These are phyloP conservation scores for Leccinum sublutescens DNA, from an alignment of 768 basidiomycete species.

Conservation along the genomic window DNA sequence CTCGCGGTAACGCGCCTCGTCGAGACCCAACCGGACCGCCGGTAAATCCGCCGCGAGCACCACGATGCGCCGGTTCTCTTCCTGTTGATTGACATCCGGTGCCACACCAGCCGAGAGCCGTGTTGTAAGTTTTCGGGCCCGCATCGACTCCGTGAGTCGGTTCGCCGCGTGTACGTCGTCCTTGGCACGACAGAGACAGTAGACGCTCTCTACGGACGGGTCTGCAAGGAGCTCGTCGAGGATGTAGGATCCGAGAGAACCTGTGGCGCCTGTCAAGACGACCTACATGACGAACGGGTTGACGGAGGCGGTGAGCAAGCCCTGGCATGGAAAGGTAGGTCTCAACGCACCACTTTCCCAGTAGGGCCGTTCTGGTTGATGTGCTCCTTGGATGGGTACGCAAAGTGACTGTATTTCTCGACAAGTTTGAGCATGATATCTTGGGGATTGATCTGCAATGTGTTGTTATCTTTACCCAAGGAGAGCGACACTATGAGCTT, in stretches of 20 bases:
- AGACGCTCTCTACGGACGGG: slow-evolving; percentile 27
- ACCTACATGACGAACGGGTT: slow-evolving; percentile 2
- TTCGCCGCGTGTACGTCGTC: slow-evolving; percentile 40
- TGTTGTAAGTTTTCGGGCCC: background rate
- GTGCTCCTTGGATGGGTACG: background rate
- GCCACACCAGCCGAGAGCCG: background rate
- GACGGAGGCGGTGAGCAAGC: background rate
- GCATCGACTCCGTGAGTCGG: background rate
- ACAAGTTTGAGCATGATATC: slow-evolving; percentile 39
- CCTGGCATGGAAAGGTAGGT: background rate
- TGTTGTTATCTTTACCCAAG: slow-evolving; percentile 26
- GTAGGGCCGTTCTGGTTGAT: slow-evolving; percentile 13
- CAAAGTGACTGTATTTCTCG: slow-evolving; percentile 37
- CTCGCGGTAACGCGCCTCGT: slow-evolving; percentile 34
- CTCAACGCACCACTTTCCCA: slow-evolving; percentile 18
- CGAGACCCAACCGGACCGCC: slow-evolving; percentile 40
- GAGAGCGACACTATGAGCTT: slow-evolving; percentile 38
- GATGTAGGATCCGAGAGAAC: slow-evolving; percentile 49
- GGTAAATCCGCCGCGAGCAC: slow-evolving; percentile 45
- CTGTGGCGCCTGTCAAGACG: slow-evolving; percentile 53
- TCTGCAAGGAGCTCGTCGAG: slow-evolving; percentile 39
- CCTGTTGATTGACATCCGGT: background rate
- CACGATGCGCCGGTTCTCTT: slow-evolving; percentile 30
- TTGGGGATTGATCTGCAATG: slow-evolving; percentile 5
- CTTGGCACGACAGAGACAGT: slow-evolving; percentile 51